Conservation (phyloP, 352 stramenopile genomes). For the Blastocystis sp. region DNA sequence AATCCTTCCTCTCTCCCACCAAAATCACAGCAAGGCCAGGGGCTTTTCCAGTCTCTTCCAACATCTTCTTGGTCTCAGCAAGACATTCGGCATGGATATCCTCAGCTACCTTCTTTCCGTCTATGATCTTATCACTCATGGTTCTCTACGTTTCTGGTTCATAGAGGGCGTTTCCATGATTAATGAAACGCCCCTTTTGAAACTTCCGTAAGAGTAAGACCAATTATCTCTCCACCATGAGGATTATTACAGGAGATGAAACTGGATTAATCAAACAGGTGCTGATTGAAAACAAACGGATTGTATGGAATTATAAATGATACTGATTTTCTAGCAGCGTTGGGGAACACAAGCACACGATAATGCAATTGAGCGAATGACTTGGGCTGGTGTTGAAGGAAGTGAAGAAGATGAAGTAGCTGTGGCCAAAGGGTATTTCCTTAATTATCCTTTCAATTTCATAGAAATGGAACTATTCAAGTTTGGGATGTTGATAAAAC, state of each 20-base stretch:
- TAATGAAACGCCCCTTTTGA: neutral
- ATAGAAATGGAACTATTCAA: conserved; percentile 61
- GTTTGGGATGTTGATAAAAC: conserved; percentile 55
- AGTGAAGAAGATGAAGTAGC: conserved; percentile 42
- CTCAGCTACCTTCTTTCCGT: conserved; percentile 46
- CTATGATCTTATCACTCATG: conserved; percentile 46
- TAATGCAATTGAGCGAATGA: conserved; percentile 30
- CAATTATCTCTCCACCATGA: conserved; percentile 71
- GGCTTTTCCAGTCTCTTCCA: conserved; percentile 71
- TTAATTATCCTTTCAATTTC: neutral
- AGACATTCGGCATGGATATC: conserved; percentile 31
- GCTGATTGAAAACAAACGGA: conserved; percentile 72
- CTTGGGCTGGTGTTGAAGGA: neutral
- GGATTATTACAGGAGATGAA: conserved; percentile 76
- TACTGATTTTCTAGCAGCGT: neutral
- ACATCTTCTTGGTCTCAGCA: conserved; percentile 40
- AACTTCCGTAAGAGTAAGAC: too few species aligned
- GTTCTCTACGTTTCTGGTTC: neutral
- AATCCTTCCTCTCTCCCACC: conserved; percentile 89
- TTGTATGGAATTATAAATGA: neutral
- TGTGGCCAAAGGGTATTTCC: neutral
- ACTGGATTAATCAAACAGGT: conserved; percentile 76
- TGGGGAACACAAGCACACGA: conserved; percentile 28
- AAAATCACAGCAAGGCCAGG: conserved; percentile 94
- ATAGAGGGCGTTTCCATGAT: neutral